A percentile compares a stretch with the other conserved stretches of the same genome.
Conservation (phyloP, 345 rosid species). For the Ricinus communis region DNA sequence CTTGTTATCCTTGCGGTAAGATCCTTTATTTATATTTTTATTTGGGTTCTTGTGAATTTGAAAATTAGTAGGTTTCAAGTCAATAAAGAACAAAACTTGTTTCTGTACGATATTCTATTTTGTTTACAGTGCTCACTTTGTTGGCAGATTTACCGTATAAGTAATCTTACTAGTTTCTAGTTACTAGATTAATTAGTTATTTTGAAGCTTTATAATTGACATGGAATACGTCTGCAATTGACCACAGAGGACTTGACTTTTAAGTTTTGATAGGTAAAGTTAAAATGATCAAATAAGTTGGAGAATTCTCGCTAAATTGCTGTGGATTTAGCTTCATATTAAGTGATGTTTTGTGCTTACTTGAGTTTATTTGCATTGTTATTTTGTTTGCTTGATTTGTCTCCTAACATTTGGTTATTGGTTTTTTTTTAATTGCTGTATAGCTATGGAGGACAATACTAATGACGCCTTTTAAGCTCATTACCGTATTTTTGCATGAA, state of each 20-base stretch:
- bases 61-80: background rate
- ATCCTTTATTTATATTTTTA: background rate
- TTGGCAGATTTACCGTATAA: background rate
- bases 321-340: background rate
- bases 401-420: constrained; percentile 2
- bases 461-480: constrained; percentile 90
- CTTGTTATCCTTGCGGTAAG: constrained; percentile 79
- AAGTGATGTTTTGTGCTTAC: background rate
- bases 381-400: constrained; percentile 11
- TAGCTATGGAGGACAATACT: constrained; percentile 95
- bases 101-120: background rate
- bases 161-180: background rate
- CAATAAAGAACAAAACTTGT: background rate
- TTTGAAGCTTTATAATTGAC: background rate
- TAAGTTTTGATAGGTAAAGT: no score
- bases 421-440: background rate
- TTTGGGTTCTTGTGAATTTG: background rate
- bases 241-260: background rate
- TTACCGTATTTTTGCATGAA: constrained; percentile 92
- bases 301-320: no score
- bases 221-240: background rate
- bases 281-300: no score
- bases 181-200: background rate
- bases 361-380: background rate
- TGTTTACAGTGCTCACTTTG: background rate